Percentiles rank a stretch among this genome's conserved stretches.
phyloP scores from a whole-genome alignment of 192 early-diverging fungal genomes.

The Coemansia sp. region DNA sequence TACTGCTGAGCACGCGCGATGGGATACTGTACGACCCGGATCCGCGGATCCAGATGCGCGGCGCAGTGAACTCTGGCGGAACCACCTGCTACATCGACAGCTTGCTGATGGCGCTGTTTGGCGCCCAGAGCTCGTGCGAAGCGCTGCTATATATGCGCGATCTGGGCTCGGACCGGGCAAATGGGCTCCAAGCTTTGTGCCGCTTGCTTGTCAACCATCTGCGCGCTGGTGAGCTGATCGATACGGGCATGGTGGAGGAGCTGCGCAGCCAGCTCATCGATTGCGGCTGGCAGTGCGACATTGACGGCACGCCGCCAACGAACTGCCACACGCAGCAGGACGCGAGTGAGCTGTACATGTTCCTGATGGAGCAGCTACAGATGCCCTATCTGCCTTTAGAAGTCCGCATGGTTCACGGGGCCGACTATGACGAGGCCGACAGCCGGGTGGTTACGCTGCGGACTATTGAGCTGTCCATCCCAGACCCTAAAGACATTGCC shows the following conservation, averaged over 20 bases:
- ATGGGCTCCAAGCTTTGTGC: constrained; percentile 49
- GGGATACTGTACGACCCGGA: constrained; percentile 24
- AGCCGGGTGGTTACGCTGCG: constrained; percentile 63
- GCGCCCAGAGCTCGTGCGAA: constrained; percentile 53
- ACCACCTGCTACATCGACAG: constrained; percentile 68
- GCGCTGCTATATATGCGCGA: constrained; percentile 51
- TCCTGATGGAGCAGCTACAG: constrained; percentile 56
- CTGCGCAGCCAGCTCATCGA: constrained; percentile 48
- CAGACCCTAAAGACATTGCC: not conserved
- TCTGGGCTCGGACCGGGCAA: constrained; percentile 31
- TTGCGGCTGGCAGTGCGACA: constrained; percentile 46
- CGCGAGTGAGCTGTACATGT: constrained; percentile 63
- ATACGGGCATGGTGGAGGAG: constrained; percentile 48
- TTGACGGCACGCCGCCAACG: too few relatives aligned
- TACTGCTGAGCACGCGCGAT: constrained; percentile 18
- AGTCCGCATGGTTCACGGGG: constrained; percentile 62
- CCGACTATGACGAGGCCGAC: constrained; percentile 57
- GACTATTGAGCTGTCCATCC: constrained; percentile 51
- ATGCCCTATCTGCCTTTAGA: constrained; percentile 64
- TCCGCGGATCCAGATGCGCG: constrained; percentile 14
- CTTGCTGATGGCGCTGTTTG: constrained; percentile 64
- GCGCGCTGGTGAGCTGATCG: constrained; percentile 55
- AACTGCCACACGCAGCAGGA: constrained; percentile 54
- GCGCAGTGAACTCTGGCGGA: constrained; percentile 56
- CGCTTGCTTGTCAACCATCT: constrained; percentile 56